Evolutionary conservation across 257 asterid species (phyloP), one percentile per base, ranked within the genome.

Genomic region (Ilex aquifolium): DNA sequence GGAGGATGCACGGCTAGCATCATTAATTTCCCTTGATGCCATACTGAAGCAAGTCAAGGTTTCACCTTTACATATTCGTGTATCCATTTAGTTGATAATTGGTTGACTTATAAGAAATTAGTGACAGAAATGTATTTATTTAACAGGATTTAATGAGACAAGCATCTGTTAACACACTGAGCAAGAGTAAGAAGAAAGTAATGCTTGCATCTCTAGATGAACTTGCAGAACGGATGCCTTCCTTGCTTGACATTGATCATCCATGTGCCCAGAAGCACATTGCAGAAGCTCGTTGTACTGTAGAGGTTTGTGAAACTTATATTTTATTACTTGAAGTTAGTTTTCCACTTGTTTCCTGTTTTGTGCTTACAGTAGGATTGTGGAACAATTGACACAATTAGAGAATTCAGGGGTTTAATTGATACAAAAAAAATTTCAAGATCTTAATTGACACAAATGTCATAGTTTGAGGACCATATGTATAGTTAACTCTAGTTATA

Each of bases 1-100:
- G 9, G 99, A 93, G 88, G 97, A 93, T 84, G 91, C 99, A 61
- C 81, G 99, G 63, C 80, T 93, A 55, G 99, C 99, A 44, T 93
- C 99, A 61, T 75, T 93, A 70, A 85, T 93, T 66, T 80, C 97
- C 70, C 96, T 93, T 56, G 97, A 90, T 76, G 82, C 91, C 82
- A 81, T 93, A 59, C 65, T 93, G 86, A 93, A 90, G 83, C 88
- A 87, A 83, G 87, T 76, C 85, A 84, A 93, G 99, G 97, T 87
- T 65, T 59, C 65, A 21, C 63, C 71, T 73, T 56, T 64, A 62
- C 76, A 52, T 55, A 10, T 44, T 65, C 65, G 53, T 64, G 54
- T 67, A 51, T 39, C 31, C 57, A 4, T 57, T 27, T 59, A 44
- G 13, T 57, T 61, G 53, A 70, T 50, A 10, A 21, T 53, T 53